Evolutionary conservation across 1,139 yeast genomes (phyloP).

Genomic region (Blastobotrys raffinosifermentans): DNA sequence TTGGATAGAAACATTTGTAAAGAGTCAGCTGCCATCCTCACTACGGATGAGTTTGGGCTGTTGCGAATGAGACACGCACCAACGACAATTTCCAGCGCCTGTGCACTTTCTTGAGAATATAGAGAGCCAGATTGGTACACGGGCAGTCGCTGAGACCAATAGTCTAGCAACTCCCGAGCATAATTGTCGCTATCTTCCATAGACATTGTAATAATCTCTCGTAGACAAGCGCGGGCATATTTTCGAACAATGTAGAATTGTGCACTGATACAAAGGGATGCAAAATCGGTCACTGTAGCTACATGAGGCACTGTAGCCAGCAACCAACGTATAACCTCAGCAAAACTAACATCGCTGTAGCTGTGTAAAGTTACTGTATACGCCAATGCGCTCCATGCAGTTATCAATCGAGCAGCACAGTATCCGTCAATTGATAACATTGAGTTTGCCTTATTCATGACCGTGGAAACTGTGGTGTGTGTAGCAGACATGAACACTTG

Average conservation of each 20-base stretch:
- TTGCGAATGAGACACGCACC: slow-evolving; percentile 10
- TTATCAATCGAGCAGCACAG: no score
- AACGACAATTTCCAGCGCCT: slow-evolving; percentile 16
- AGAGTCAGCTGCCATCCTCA: slow-evolving; percentile 19
- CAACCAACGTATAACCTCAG: not conserved
- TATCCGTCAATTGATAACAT: slow-evolving; percentile 2
- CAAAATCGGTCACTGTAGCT: slow-evolving; percentile 10
- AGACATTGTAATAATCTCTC: slow-evolving; percentile 13
- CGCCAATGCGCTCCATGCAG: no score
- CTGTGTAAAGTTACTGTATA: no score
- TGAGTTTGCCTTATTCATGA: not conserved
- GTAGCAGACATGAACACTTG: slow-evolving; percentile 6
- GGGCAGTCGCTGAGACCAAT: slow-evolving; percentile 16
- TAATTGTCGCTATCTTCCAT: slow-evolving; percentile 2
- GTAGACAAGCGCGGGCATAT: slow-evolving; percentile 13
- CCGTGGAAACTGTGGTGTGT: slow-evolving; percentile 4
- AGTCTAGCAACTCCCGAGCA: slow-evolving; percentile 1
- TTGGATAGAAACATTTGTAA: slow-evolving; percentile 19
- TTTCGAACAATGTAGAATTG: slow-evolving; percentile 5
- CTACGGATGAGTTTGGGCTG: not conserved
- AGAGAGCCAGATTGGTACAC: slow-evolving; percentile 9
- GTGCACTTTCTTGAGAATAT: slow-evolving; percentile 8
- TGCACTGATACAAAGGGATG: slow-evolving; percentile 7
- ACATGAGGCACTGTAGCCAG: not conserved
- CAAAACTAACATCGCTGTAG: no score